phyloP scores from a whole-genome alignment of 2,329 filamentous ascomycete species.

The Xylariomycetidae sp. region DNA sequence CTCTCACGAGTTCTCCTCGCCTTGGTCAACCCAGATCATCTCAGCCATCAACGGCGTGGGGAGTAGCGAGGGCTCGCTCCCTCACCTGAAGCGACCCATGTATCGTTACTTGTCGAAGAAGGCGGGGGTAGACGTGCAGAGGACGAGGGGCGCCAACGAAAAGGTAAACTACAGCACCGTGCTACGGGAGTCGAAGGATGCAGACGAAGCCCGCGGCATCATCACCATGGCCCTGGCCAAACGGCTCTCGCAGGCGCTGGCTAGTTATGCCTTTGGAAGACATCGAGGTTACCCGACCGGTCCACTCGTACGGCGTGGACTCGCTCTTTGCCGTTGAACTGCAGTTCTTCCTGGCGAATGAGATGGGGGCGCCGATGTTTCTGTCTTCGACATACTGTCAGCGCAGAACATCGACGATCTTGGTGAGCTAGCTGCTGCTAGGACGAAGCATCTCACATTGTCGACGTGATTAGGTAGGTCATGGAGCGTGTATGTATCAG shows the following conservation, averaged over 20 bases:
- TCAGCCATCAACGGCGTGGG: neutral
- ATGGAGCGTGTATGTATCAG: too few relatives aligned
- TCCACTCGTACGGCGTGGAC: constrained; percentile 7
- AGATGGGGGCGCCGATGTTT: constrained; percentile 8
- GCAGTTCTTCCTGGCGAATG: constrained; percentile 9
- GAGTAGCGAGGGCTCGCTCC: neutral
- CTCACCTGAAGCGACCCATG: constrained; percentile 1
- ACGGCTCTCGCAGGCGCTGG: constrained; percentile 5
- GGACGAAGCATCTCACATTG: too few relatives aligned
- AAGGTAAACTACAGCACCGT: constrained; percentile 2
- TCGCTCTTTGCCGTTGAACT: constrained; percentile 10
- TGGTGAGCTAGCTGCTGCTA: too few relatives aligned
- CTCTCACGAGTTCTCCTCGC: neutral
- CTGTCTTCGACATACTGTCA: constrained; percentile 9
- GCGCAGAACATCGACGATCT: too few relatives aligned
- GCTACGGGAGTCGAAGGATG: constrained; percentile 1
- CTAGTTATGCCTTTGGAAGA: constrained; percentile 5
- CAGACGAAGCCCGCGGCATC: constrained; percentile 2
- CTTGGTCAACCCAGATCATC: neutral
- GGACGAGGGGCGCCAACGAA: neutral
- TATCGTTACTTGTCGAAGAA: neutral
- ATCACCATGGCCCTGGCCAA: constrained; percentile 3
- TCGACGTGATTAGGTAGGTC: too few relatives aligned
- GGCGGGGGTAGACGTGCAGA: neutral
- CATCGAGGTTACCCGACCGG: constrained; percentile 6